phyloP scores from a whole-genome alignment of 2,329 filamentous ascomycete genomes.

The Basipetospora chlamydospora region DNA sequence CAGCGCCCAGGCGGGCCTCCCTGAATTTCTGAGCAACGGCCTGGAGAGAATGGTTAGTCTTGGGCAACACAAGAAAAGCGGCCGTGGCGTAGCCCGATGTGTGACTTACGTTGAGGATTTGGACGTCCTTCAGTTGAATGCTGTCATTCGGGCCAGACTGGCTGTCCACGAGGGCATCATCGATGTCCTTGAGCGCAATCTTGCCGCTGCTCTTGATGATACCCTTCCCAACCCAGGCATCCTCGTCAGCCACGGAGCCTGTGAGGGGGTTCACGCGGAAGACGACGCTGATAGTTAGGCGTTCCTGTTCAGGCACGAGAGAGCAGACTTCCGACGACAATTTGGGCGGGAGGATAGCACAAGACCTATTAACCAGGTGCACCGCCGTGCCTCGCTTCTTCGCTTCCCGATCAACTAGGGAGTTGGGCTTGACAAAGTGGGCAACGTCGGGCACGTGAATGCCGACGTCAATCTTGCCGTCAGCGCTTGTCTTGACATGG shows the following conservation, averaged over 20 bases:
- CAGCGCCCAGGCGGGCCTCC: conserved; percentile 69
- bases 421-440: conserved; percentile 94
- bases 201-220: conserved; percentile 86
- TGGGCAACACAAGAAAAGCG: background rate
- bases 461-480: conserved; percentile 85
- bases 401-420: conserved; percentile 87
- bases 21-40: conserved; percentile 80
- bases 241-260: conserved; percentile 65
- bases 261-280: conserved; percentile 78
- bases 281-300: conserved; percentile 81
- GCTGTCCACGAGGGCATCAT: conserved; percentile 54
- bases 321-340: conserved; percentile 81
- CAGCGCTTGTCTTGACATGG: conserved; percentile 70
- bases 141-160: conserved; percentile 47
- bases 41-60: conserved; percentile 21
- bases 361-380: conserved; percentile 76
- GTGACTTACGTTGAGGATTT: conserved; percentile 56
- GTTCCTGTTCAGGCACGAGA: conserved; percentile 71
- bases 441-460: conserved; percentile 90
- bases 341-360: conserved; percentile 79
- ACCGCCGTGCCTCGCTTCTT: conserved; percentile 97
- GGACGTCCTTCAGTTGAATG: conserved; percentile 60
- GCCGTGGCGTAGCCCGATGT: too few relatives aligned
- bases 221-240: conserved; percentile 86
- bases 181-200: conserved; percentile 72